Evolutionary conservation across 1,284 basidiomycete genomes (phyloP).

Genomic region (Thelephora terrestris): DNA sequence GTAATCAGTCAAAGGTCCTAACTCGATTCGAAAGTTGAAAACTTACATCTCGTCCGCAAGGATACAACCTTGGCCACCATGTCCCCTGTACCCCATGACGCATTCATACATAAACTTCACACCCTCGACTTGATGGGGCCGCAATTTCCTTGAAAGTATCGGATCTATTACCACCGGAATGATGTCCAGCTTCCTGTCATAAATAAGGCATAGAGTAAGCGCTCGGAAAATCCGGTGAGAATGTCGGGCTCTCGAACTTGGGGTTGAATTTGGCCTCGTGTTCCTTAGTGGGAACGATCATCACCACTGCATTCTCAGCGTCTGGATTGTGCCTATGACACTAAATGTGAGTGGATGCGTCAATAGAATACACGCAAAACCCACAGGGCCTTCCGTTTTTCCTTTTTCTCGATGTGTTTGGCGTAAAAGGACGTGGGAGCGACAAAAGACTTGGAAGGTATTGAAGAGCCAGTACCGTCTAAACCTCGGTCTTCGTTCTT

Average conservation of each 20-base stretch:
- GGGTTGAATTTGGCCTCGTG: conserved; percentile 64
- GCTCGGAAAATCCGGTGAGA: background rate
- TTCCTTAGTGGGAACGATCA: conserved; percentile 68
- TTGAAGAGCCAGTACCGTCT: background rate
- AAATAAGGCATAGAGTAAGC: conserved; percentile 3
- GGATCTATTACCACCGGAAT: conserved; percentile 95
- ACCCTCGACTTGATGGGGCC: conserved; percentile 89
- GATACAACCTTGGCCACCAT: conserved; percentile 88
- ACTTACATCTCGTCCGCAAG: conserved; percentile 91
- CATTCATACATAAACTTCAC: conserved; percentile 92
- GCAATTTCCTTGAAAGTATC: conserved; percentile 63
- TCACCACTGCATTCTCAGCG: conserved; percentile 72
- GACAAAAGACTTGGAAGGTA: conserved; percentile 32
- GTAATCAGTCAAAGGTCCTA: background rate
- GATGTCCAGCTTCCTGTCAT: conserved; percentile 41
- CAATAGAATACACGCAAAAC: conserved; percentile 5
- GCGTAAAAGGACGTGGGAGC: conserved; percentile 54
- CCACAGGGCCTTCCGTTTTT: conserved; percentile 45
- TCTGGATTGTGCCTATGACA: conserved; percentile 61
- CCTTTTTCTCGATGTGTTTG: conserved; percentile 25
- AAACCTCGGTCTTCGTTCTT: conserved; percentile 10
- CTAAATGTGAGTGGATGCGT: conserved; percentile 6
- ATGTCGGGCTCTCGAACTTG: conserved; percentile 34
- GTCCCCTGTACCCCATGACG: conserved; percentile 87
- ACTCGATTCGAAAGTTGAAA: conserved; percentile 8